Evolutionary conservation across 257 asterid genomes (phyloP).

Genomic region (Solanum neorickii): DNA sequence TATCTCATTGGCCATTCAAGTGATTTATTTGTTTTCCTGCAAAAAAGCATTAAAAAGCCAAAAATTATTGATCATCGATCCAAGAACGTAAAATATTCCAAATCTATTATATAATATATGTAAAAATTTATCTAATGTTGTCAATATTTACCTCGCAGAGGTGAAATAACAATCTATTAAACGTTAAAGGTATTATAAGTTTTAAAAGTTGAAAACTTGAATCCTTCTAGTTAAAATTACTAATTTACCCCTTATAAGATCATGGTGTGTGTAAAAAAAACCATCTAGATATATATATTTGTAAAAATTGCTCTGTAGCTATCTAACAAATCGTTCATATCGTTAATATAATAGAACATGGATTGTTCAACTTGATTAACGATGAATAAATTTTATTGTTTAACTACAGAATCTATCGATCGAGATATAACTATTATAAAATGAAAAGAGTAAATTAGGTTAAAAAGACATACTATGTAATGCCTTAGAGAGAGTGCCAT

Average conservation of each 20-base stretch:
- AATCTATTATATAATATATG: not conserved
- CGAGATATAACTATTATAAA: too few relatives aligned
- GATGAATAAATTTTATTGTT: not conserved
- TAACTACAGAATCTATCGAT: not conserved
- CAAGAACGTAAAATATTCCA: not conserved
- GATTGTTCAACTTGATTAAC: not conserved
- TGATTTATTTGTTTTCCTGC: conserved; percentile 26
- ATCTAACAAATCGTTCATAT: not conserved
- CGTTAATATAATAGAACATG: not conserved
- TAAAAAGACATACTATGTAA: conserved; percentile 37
- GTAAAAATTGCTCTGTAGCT: not conserved
- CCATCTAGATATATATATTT: not conserved
- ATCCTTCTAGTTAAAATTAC: not conserved
- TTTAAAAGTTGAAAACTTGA: not conserved
- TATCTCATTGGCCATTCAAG: conserved; percentile 65
- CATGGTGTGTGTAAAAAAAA: not conserved
- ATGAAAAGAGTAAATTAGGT: not conserved
- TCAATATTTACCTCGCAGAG: not conserved
- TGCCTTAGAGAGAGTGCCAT: conserved; percentile 66
- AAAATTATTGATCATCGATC: not conserved
- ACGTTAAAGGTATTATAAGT: not conserved
- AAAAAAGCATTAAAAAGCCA: not conserved
- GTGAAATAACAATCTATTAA: not conserved
- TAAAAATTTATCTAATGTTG: not conserved
- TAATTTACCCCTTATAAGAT: not conserved